A percentile compares a stretch with the other conserved stretches of the same genome.
These are phyloP conservation scores for Prunus mume DNA, from an alignment of 306 rosid species.

Conservation along the genomic window DNA sequence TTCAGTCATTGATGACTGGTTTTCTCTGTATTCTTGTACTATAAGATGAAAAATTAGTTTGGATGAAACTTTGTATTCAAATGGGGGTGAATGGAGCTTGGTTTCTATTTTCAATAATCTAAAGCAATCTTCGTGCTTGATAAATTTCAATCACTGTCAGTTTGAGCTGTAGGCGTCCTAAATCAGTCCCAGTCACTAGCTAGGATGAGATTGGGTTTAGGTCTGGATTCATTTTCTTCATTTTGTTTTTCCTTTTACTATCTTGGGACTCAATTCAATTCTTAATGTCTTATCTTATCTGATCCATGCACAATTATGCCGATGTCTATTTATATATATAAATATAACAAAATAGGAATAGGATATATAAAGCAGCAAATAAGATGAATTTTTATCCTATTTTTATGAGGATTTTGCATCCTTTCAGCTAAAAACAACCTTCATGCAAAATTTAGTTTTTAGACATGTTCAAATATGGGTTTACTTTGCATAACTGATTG, in stretches of 20 bases:
- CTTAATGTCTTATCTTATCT: not conserved
- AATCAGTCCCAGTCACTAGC: no score
- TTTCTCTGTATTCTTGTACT: conserved; percentile 9
- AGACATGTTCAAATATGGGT: not conserved
- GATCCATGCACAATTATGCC: not conserved
- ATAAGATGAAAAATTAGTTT: not conserved
- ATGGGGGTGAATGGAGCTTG: not conserved
- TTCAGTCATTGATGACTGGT: not conserved
- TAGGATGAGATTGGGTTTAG: no score
- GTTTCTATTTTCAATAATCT: not conserved
- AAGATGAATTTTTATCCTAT: not conserved
- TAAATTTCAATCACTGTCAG: not conserved
- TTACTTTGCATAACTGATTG: not conserved
- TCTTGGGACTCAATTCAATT: not conserved
- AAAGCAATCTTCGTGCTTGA: not conserved
- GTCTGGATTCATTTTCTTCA: no score
- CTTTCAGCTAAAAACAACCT: not conserved
- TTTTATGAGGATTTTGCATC: not conserved
- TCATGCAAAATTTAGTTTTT: not conserved
- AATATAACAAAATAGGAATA: not conserved
- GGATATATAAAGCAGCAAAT: not conserved
- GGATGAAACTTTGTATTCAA: not conserved
- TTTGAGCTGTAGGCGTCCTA: not conserved
- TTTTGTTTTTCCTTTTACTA: no score
- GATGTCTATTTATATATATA: not conserved